phyloP scores from a whole-genome alignment of 2,329 filamentous ascomycete species.

The Scedosporium apiospermum region DNA sequence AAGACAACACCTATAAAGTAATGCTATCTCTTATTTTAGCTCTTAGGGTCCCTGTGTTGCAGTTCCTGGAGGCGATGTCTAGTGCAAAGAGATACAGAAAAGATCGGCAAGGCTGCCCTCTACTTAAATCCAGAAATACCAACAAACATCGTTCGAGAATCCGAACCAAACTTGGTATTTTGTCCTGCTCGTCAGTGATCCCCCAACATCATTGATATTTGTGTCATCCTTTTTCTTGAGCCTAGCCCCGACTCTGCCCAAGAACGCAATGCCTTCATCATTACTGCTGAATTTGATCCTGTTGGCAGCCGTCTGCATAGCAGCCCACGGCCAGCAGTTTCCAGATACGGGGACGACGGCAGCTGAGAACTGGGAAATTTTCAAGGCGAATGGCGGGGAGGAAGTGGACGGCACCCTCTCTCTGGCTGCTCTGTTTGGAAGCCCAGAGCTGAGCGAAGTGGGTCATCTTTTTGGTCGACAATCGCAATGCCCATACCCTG shows the following conservation, averaged over 20 bases:
- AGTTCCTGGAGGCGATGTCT: not conserved
- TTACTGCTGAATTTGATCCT: no score
- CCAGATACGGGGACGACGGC: no score
- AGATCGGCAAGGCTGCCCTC: not conserved
- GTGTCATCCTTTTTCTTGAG: no score
- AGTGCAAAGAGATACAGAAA: not conserved
- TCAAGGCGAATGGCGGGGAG: not conserved
- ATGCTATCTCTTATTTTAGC: not conserved
- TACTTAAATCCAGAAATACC: not conserved
- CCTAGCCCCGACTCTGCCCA: no score
- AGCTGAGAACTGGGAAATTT: not conserved
- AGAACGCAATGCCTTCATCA: no score
- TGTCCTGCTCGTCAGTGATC: no score
- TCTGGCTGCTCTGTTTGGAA: not conserved
- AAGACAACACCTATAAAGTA: no score
- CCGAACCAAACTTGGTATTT: no score
- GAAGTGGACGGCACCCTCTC: not conserved
- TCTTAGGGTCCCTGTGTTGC: not conserved
- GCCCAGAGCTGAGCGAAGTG: not conserved
- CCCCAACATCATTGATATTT: no score
- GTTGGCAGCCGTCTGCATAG: no score
- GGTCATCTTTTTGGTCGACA: not conserved
- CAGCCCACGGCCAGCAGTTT: no score
- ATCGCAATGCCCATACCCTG: not conserved
- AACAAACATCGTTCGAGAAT: no score